Evolutionary conservation across 192 early-diverging fungal genomes (phyloP).

Genomic region (Phycomyces nitens): DNA sequence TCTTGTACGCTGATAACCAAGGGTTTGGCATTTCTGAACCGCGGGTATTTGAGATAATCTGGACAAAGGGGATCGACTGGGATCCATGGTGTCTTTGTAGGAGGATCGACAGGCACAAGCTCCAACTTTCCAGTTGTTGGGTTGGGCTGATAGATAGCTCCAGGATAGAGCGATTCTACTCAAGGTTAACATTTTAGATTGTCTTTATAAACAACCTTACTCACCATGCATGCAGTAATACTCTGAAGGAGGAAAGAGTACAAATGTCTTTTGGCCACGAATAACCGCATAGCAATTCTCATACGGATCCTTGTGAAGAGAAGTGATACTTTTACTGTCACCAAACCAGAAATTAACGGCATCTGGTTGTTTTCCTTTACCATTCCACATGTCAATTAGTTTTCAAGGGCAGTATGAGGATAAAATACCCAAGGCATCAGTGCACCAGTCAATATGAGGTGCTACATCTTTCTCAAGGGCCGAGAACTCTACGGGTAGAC

Average conservation of each 20-base stretch:
- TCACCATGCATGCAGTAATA: slow-evolving; percentile 50
- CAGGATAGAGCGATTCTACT: slow-evolving; percentile 11
- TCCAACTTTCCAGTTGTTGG: slow-evolving; percentile 5
- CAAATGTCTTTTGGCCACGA: slow-evolving; percentile 45
- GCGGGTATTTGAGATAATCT: slow-evolving; percentile 36
- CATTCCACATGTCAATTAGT: background rate
- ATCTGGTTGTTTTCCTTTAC: slow-evolving; percentile 31
- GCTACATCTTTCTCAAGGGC: slow-evolving; percentile 39
- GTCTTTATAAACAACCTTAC: no score
- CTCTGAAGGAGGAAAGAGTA: slow-evolving; percentile 45
- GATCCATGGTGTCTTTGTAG: slow-evolving; percentile 40
- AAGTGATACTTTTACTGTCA: slow-evolving; percentile 39
- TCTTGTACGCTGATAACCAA: slow-evolving; percentile 39
- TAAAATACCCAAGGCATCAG: slow-evolving; percentile 38
- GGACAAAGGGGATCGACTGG: slow-evolving; percentile 43
- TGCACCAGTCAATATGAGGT: slow-evolving; percentile 39
- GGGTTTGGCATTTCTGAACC: slow-evolving; percentile 39
- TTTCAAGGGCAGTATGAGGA: background rate
- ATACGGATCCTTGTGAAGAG: slow-evolving; percentile 52
- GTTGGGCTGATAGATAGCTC: slow-evolving; percentile 19
- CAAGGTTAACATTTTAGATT: no score
- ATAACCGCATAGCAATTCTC: slow-evolving; percentile 53
- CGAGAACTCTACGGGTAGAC: slow-evolving; percentile 40
- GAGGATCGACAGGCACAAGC: slow-evolving; percentile 32
- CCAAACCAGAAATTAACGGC: slow-evolving; percentile 57